Evolutionary conservation across 2,329 filamentous ascomycete species (phyloP).

Genomic region (Fusarium veterinarium): DNA sequence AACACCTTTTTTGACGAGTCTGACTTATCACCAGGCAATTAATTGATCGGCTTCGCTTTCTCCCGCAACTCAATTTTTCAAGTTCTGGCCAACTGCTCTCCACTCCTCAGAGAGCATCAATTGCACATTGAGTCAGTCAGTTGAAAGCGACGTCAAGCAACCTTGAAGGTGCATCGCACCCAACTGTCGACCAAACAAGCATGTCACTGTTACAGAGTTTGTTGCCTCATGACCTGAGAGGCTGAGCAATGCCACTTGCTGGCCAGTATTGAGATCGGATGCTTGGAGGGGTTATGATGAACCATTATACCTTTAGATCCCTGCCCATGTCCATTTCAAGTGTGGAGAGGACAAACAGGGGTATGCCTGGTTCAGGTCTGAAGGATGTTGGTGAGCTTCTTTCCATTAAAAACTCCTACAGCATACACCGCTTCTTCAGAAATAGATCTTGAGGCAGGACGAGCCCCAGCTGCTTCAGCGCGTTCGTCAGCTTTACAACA

Average conservation of each 20-base stretch:
- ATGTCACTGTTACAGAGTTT: background rate
- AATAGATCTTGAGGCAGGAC: constrained; percentile 1
- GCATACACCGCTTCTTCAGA: constrained; percentile 37
- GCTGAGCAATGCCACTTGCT: background rate
- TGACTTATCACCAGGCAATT: constrained; percentile 9
- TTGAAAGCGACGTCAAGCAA: background rate
- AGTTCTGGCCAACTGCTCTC: constrained; percentile 7
- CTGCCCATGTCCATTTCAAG: constrained; percentile 7
- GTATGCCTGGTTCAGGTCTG: background rate
- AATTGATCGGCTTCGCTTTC: constrained; percentile 25
- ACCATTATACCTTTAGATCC: background rate
- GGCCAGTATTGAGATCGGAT: constrained; percentile 1
- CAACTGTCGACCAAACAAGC: background rate
- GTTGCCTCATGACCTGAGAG: constrained; percentile 2
- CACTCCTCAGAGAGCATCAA: constrained; percentile 13
- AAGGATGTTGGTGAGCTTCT: constrained; percentile 12
- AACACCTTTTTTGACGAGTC: constrained; percentile 1
- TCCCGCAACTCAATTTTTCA: constrained; percentile 14
- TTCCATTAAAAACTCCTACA: constrained; percentile 3
- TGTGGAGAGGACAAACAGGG: constrained; percentile 33
- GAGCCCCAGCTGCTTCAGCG: constrained; percentile 3
- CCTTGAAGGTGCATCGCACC: background rate
- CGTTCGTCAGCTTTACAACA: background rate
- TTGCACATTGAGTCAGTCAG: background rate
- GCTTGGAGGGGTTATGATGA: background rate